Conservation (phyloP, 305 asterid species). For the Fraxinus velutina region DNA sequence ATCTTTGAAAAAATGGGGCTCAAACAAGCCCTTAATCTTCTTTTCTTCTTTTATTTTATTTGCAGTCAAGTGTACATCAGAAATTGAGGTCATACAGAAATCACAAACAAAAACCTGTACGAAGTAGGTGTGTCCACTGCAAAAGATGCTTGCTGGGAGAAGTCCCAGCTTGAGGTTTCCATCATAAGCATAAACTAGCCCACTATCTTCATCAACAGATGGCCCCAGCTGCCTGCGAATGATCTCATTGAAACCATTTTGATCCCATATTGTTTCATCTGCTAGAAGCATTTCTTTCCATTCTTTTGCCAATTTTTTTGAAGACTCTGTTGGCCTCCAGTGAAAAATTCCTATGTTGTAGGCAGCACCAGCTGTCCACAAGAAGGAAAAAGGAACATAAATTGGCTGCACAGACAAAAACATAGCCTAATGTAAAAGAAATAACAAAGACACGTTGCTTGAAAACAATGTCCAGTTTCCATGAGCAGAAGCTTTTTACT, state of each 20-base stretch:
- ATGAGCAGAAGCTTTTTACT: not conserved
- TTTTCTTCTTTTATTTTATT: not conserved
- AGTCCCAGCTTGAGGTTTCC: conserved; percentile 92
- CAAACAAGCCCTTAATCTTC: not conserved
- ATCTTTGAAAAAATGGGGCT: too few species aligned
- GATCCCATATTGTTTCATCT: conserved; percentile 94
- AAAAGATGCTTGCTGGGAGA: conserved; percentile 93
- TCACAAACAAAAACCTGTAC: conserved; percentile 63
- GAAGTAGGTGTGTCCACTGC: conserved; percentile 96
- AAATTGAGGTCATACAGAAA: conserved; percentile 11
- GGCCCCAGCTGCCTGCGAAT: conserved; percentile 88
- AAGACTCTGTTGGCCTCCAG: conserved; percentile 86
- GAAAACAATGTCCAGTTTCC: not conserved
- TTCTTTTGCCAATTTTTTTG: conserved; percentile 78
- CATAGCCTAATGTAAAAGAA: conserved; percentile 13
- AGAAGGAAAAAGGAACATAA: not conserved
- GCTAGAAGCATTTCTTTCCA: conserved; percentile 86
- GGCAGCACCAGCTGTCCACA: conserved; percentile 68
- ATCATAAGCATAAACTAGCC: conserved; percentile 92
- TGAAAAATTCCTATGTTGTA: conserved; percentile 96
- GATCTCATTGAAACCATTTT: conserved; percentile 85
- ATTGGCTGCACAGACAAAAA: conserved; percentile 10
- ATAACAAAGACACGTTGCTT: not conserved
- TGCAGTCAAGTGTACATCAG: not conserved
- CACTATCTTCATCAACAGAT: conserved; percentile 92